Evolutionary conservation across 768 basidiomycete species (phyloP).

Genomic region (Lyophyllum shimeji): DNA sequence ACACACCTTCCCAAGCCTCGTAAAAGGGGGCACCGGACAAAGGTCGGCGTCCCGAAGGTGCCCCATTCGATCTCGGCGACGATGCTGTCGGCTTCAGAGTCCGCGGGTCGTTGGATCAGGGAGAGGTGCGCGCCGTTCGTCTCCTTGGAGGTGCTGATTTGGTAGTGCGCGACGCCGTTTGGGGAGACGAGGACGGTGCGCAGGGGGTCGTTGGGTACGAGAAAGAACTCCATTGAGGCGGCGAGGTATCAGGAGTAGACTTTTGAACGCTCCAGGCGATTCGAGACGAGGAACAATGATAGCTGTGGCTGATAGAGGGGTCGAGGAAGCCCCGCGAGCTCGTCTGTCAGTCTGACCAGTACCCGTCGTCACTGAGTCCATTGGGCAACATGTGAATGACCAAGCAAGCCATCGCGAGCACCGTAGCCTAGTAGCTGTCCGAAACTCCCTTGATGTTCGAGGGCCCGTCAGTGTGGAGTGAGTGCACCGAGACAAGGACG

Average conservation of each 20-base stretch:
- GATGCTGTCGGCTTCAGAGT: slow-evolving; percentile 34
- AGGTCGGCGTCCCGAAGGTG: slow-evolving; percentile 38
- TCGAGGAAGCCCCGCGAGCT: background rate
- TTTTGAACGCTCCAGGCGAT: slow-evolving; percentile 11
- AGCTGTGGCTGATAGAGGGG: background rate
- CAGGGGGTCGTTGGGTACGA: slow-evolving; percentile 50
- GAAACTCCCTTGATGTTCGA: no score
- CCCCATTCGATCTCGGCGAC: slow-evolving; percentile 55
- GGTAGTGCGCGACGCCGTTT: slow-evolving; percentile 51
- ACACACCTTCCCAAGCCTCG: slow-evolving; percentile 26
- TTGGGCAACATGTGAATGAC: background rate
- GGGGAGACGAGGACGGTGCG: slow-evolving; percentile 48
- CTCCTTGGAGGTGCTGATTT: slow-evolving; percentile 39
- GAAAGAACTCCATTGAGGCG: slow-evolving; percentile 47
- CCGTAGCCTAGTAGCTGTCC: no score
- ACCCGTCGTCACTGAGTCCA: background rate
- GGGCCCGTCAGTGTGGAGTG: no score
- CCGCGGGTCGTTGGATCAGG: slow-evolving; percentile 38
- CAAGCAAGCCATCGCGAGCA: no score
- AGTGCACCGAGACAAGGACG: no score
- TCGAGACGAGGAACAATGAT: background rate
- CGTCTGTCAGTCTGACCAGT: background rate
- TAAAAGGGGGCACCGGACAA: slow-evolving; percentile 39
- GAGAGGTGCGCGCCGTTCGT: slow-evolving; percentile 34
- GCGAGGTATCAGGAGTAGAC: background rate